Evolutionary conservation across 768 basidiomycete genomes (phyloP).

Genomic region (Sutorius australiensis): DNA sequence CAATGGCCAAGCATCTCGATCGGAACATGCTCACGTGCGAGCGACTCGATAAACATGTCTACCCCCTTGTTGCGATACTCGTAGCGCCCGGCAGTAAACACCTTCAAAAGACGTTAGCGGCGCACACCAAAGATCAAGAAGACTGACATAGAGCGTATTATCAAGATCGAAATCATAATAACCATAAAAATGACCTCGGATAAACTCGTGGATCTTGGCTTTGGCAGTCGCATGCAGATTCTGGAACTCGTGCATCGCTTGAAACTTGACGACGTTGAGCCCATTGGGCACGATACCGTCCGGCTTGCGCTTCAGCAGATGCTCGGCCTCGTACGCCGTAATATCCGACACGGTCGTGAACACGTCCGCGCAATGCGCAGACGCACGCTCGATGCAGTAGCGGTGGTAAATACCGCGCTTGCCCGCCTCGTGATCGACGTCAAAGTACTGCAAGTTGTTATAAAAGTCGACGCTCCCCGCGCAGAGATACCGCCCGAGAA

Average conservation of each 20-base stretch:
- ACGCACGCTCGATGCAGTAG: conserved; percentile 95
- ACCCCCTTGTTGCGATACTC: conserved; percentile 99
- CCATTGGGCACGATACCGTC: conserved; percentile 98
- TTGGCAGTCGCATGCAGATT: conserved; percentile 91
- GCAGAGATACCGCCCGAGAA: conserved; percentile 97
- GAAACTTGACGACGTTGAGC: conserved; percentile 97
- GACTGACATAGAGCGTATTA: conserved; percentile 76
- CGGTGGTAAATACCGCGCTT: conserved; percentile 98
- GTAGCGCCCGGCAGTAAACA: conserved; percentile 99
- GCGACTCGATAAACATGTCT: conserved; percentile 98
- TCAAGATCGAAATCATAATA: conserved; percentile 96
- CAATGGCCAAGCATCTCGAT: background rate
- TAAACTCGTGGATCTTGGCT: conserved; percentile 98
- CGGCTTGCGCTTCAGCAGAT: conserved; percentile 93
- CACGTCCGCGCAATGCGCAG: conserved; percentile 94
- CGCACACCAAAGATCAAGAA: background rate
- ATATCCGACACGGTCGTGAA: conserved; percentile 99
- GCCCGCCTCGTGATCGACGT: conserved; percentile 98
- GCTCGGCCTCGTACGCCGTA: conserved; percentile 96
- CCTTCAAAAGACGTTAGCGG: conserved; percentile 40
- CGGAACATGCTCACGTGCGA: conserved; percentile 65
- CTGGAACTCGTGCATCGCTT: conserved; percentile 99
- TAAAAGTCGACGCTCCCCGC: conserved; percentile 99
- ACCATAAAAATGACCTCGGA: conserved; percentile 97
- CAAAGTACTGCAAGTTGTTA: conserved; percentile 99